Evolutionary conservation across 768 basidiomycete genomes (phyloP), one percentile per base, ranked within the genome.

Genomic region (Sutorius australiensis): DNA sequence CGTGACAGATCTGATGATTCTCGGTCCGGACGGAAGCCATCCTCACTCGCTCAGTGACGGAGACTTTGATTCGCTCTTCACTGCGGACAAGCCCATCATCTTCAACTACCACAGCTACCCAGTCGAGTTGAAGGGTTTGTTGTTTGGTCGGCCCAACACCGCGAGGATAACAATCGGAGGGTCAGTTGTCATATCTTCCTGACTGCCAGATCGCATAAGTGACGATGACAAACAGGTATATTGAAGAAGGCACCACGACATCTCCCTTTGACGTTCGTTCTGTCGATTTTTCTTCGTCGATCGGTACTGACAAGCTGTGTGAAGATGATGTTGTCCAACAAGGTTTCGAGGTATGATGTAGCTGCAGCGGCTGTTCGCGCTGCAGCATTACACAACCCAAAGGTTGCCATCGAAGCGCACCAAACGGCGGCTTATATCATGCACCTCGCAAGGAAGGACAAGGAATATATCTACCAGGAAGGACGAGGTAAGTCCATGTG

Each of bases 51-150:
- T 94, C 53, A 75, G 68, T 58, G 71, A 78, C 24, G 78, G 74
- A 2, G 80, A 78, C 45, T 94, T 89, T 65, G 73, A 80, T 40
- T 72, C 78, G 31, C 76, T 94, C 33, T 92, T 95, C 72, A 91
- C 89, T 7, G 65, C 69, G 24, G 81, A 90, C 62, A 79, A 74
- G 57, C 78, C 80, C 1, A 72, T 94, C 37, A 80, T 90, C 63
- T 80, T 92, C 73, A 92, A 92, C 71, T 93, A 88, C 71, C 91
- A 93, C 67, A 86, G 88, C 6, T 92, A 85, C 62, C 83, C 88
- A 0, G 79, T 84, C 48, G 86, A 90, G 66, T 70, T 91, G 47
- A 78, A 80, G 61, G 86, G 86, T 12, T 63, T 87, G 56, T 61
- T 90, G 37, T 83, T 79, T 36, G 86, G 82, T 3, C 73, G 86